phyloP scores from a whole-genome alignment of 1,284 basidiomycete genomes.

The Ustilago shanxiensis region DNA sequence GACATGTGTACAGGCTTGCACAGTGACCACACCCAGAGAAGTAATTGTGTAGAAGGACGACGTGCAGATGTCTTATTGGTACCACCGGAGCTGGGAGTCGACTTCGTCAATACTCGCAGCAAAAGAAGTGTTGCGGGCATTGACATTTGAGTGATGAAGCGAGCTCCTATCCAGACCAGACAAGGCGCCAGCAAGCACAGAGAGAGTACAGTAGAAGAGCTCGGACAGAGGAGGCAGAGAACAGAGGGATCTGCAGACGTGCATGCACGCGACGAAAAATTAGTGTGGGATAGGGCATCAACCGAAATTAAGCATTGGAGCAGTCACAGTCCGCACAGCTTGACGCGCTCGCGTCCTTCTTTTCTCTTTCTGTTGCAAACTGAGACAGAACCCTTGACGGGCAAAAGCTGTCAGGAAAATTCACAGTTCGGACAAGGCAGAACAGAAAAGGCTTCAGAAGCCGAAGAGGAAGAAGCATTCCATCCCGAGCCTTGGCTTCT shows the following conservation, averaged over 20 bases:
- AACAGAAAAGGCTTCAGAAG: background rate
- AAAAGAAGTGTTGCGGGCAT: background rate
- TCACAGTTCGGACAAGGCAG: background rate
- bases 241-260: slow-evolving; percentile 23
- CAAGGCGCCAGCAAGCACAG: slow-evolving; percentile 1
- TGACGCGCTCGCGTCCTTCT: slow-evolving; percentile 13
- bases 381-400: slow-evolving; percentile 4
- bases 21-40: too few relatives aligned
- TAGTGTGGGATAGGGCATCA: slow-evolving; percentile 11
- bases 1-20: background rate
- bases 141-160: background rate
- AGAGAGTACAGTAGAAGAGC: too few relatives aligned
- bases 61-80: background rate
- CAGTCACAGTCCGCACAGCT: background rate
- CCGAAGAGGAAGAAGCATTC: background rate
- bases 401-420: slow-evolving; percentile 5
- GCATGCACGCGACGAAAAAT: slow-evolving; percentile 14
- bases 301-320: background rate
- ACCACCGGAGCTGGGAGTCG: background rate
- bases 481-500: slow-evolving; percentile 2
- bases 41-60: background rate
- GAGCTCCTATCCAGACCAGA: background rate
- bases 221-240: background rate
- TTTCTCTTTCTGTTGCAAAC: background rate
- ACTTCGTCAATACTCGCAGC: background rate